Percentiles rank a stretch among this genome's conserved stretches.
Conservation (phyloP, 257 asterid species). For the Hygrophila difformis region DNA sequence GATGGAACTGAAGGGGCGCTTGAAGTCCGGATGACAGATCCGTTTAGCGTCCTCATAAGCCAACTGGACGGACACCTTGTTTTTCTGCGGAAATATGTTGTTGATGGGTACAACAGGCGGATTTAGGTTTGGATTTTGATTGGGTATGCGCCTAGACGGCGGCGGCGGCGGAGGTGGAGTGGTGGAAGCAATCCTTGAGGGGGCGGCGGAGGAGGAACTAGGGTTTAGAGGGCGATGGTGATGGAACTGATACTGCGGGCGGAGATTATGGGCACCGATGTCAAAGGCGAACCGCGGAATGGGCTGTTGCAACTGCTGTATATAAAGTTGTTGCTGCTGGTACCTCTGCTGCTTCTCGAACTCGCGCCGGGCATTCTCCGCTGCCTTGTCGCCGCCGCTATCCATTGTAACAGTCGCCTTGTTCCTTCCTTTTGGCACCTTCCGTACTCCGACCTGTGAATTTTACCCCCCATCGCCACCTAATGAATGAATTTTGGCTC, state of each 20-base stretch:
- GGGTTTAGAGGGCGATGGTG: conserved; percentile 47
- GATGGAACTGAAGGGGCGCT: conserved; percentile 80
- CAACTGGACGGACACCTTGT: conserved; percentile 63
- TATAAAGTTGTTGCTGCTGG: conserved; percentile 22
- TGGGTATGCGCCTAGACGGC: no score
- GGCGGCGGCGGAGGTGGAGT: conserved; percentile 21
- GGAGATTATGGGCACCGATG: conserved; percentile 91
- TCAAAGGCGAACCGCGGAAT: conserved; percentile 91
- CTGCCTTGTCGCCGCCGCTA: no score
- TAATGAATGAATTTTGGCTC: no score
- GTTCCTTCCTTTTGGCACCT: no score
- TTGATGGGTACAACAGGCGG: conserved; percentile 14
- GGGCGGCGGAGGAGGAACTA: conserved; percentile 20
- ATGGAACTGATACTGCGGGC: conserved; percentile 47
- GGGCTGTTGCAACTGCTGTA: conserved; percentile 34
- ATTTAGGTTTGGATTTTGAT: conserved; percentile 9
- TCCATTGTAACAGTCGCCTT: no score
- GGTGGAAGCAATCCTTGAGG: not conserved
- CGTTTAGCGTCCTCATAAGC: conserved; percentile 98
- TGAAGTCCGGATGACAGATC: conserved; percentile 91
- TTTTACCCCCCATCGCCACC: no score
- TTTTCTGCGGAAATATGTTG: conserved; percentile 36
- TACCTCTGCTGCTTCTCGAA: no score
- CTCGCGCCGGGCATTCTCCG: no score
- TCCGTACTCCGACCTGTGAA: no score